Evolutionary conservation across 345 rosid species (phyloP), one percentile per base, ranked within the genome.

Genomic region (Nasturtium officinale): DNA sequence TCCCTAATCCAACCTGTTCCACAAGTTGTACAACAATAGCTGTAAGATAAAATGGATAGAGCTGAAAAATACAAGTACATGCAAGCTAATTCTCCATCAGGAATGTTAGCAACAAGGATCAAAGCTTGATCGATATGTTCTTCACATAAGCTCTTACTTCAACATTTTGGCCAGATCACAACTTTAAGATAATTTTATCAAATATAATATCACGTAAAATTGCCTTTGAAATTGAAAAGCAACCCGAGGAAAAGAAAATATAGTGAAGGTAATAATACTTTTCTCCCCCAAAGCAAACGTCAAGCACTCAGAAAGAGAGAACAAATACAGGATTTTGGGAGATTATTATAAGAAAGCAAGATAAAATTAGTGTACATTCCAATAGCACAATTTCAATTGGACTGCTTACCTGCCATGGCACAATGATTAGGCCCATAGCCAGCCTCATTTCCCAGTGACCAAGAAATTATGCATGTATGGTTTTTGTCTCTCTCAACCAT

Each of bases 401-500:
- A 80, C 56, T 38, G 20, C 46, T 26, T 85, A 95, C 99, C 97
- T 65, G 97, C 99, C 67, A 86, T 84, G 81, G 97, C 89, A 81
- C 96, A 87, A 84, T 95, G 99, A 76, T 91, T 91, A 65, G 99
- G 99, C 77, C 99, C 99, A 75, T 95, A 87, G 65, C 91, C 87
- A 73, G 99, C 69, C 73, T 95, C 99, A 67, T 95, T 95, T 80
- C 99, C 99, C 5, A 95, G 83, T 38, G 99, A 95, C 99, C 99
- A 95, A 61, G 84, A 84, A 63, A 91, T 82, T 60, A 95, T 89
- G 87, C 93, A 89, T 7, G 96, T 85, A 54, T 95, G 96, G 82
- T 95, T 95, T 82, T 95, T 95, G 82, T 95, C 97, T 72, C 97
- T 88, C 78, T 95, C 99, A 25, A 95, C 96, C 99, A 95, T 95